Evolutionary conservation across 306 rosid genomes (phyloP).

Genomic region (Nissolia schottii): DNA sequence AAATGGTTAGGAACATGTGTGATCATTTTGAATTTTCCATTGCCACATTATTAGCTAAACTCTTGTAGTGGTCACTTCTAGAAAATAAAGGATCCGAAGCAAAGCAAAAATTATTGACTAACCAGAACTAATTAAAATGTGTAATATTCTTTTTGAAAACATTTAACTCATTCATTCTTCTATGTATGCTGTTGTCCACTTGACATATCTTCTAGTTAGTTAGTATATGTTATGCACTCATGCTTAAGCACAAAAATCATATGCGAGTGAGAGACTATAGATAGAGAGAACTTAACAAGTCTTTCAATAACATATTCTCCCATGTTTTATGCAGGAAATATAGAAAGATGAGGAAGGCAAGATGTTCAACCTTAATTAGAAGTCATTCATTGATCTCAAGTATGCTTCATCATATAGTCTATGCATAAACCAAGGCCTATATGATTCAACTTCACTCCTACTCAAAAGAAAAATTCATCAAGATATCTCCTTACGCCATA

Average conservation of each 20-base stretch:
- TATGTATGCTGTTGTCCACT: no score
- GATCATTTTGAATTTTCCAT: no score
- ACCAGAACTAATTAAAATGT: no score
- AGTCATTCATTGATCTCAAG: constrained; percentile 42
- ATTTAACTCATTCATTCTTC: no score
- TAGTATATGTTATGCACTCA: background rate
- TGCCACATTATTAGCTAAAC: no score
- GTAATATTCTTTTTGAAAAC: no score
- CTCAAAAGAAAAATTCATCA: constrained; percentile 18
- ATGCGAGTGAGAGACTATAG: background rate
- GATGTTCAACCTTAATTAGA: constrained; percentile 33
- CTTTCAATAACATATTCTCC: background rate
- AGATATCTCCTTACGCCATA: background rate
- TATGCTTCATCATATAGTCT: background rate
- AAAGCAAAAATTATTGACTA: no score
- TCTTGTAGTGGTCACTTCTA: no score
- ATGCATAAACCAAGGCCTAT: constrained; percentile 26
- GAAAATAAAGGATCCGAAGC: no score
- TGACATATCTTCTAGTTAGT: no score
- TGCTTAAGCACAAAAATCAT: background rate
- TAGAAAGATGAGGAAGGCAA: constrained; percentile 26
- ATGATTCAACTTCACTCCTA: constrained; percentile 40
- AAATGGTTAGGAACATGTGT: no score
- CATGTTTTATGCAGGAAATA: background rate
- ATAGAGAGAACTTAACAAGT: background rate